Base-by-base conservation (phyloP, 2,329 filamentous ascomycete genomes). In the Microsporum audouinii region DNA sequence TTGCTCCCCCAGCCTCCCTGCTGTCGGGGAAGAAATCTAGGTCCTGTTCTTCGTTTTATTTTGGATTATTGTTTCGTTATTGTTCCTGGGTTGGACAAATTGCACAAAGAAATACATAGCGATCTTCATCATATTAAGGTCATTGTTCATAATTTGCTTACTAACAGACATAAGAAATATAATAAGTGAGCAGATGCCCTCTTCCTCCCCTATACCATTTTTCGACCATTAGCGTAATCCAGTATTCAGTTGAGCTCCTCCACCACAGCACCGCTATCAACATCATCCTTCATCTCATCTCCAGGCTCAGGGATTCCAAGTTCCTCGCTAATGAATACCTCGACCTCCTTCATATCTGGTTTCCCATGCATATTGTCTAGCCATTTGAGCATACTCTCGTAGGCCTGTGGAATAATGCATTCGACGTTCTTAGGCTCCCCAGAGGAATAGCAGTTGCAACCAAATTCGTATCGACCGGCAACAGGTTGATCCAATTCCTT, bases 381-480 rank as follows among this genome's bases (percentile, higher is more conserved):
- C 79, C 85, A 91, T 43, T 75, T 71, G 1, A 89, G 71, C 31
- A 88, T 80, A 1, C 76, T 71, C 10, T 70, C 66, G 64, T 83
- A 80, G 0, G 82, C 80, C 8, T 70, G 71, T 10, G 86, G 76
- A 59, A 91, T 79, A 63, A 89, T 80, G 41, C 78, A 76, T 71
- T 95, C 88, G 5, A 75, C 75, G 67, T 84, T 78, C 38, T 78
- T 69, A 0, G 73, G 67, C 63, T 88, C 83, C 2, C 86, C 86
- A 1, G 85, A 82, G n/a, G 86, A 86, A 72, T 87, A 87, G 63
- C 84, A 80, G 3, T 87, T 87, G 65, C 83, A 87, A 3, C 87
- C 86, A 49, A 81, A 76, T 7, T 81, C 80, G 1, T 77, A 69
- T 1, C 81, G 76, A 0, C 81, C 80, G 0, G 80, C 75, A 5